Percentiles rank a stretch among this genome's conserved stretches.
Conservation (phyloP, 73 alveolate species). For the Paramecium tetraurelia region DNA sequence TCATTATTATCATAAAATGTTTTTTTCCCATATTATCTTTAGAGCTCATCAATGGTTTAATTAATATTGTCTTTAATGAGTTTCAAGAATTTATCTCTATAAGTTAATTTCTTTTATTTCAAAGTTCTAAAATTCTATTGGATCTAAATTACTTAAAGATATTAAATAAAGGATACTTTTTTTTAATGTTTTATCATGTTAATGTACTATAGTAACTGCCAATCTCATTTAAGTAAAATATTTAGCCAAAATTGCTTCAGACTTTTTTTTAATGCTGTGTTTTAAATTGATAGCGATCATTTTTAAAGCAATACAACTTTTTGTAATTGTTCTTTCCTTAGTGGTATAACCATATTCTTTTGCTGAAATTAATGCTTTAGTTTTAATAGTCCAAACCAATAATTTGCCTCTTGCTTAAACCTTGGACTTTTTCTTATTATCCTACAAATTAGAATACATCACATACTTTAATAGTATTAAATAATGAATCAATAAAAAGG, state of each 20-base stretch:
- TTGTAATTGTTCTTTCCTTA: not conserved
- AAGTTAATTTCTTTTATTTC: not conserved
- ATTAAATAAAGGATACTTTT: not conserved
- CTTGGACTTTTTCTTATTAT: not conserved
- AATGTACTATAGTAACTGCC: not conserved
- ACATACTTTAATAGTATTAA: not conserved
- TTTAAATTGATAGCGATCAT: not conserved
- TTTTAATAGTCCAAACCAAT: slow-evolving; percentile 4
- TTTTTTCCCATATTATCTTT: not conserved
- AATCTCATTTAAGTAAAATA: not conserved
- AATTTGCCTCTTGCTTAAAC: not conserved
- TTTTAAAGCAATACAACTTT: not conserved
- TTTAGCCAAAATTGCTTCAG: not conserved
- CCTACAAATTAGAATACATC: not conserved
- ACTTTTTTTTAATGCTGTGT: not conserved
- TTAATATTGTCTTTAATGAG: not conserved
- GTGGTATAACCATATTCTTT: slow-evolving; percentile 23
- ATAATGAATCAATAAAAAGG: not conserved
- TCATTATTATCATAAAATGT: not conserved
- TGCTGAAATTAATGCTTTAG: not conserved
- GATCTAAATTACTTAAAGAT: not conserved
- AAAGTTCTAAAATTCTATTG: not conserved
- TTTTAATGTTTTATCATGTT: not conserved
- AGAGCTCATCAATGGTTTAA: not conserved
- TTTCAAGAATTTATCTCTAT: not conserved